Evolutionary conservation across 2,329 filamentous ascomycete genomes (phyloP).

Genomic region (Ascochyta fabae): DNA sequence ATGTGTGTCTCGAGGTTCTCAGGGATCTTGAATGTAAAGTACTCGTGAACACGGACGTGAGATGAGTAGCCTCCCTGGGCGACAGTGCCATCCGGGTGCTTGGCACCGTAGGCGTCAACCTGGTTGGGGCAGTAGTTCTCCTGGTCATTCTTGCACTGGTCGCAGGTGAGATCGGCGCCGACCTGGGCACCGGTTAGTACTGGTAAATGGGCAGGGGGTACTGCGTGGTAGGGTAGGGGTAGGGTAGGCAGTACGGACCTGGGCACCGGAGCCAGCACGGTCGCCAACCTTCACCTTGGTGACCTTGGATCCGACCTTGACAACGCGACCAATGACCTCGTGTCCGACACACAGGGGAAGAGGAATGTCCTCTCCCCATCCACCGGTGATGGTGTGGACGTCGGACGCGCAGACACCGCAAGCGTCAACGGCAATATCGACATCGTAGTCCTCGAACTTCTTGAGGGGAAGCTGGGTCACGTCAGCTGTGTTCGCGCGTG

Average conservation of each 20-base stretch:
- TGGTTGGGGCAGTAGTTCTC: slow-evolving; percentile 61
- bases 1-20: slow-evolving; percentile 66
- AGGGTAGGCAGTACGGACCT: slow-evolving; percentile 39
- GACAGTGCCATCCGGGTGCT: slow-evolving; percentile 65
- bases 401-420: slow-evolving; percentile 58
- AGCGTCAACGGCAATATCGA: slow-evolving; percentile 83
- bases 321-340: slow-evolving; percentile 59
- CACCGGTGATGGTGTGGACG: slow-evolving; percentile 59
- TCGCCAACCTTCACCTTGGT: slow-evolving; percentile 56
- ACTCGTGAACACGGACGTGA: slow-evolving; percentile 76
- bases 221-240: no score
- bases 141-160: slow-evolving; percentile 59
- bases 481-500: slow-evolving; percentile 17
- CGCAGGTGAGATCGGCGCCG: slow-evolving; percentile 57
- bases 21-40: slow-evolving; percentile 78
- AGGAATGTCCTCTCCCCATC: slow-evolving; percentile 69
- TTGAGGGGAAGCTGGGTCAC: slow-evolving; percentile 73
- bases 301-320: slow-evolving; percentile 59
- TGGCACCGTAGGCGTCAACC: slow-evolving; percentile 58
- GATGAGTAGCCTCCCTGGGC: slow-evolving; percentile 71
- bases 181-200: slow-evolving; percentile 50
- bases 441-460: slow-evolving; percentile 84
- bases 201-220: no score
- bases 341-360: slow-evolving; percentile 71
- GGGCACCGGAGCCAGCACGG: slow-evolving; percentile 59